Conservation (phyloP, 345 rosid genomes). For the Hibiscus tridactylites region DNA sequence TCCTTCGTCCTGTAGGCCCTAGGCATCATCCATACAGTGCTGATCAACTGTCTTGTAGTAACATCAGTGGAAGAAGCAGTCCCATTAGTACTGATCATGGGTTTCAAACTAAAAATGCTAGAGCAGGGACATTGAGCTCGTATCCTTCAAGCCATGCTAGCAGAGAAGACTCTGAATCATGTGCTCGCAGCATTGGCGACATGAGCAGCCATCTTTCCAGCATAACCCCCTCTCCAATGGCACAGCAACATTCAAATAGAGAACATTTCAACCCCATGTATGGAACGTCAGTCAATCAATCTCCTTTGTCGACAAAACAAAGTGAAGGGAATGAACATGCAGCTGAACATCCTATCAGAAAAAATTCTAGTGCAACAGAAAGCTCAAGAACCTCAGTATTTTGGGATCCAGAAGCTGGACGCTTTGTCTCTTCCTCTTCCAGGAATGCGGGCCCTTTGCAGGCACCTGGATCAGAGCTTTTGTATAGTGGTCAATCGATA, state of each 20-base stretch:
- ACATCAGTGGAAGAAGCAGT: conserved; percentile 69
- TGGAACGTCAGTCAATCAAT: conserved; percentile 48
- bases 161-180: conserved; percentile 50
- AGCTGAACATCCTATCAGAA: conserved; percentile 28
- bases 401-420: conserved; percentile 90
- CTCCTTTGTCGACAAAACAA: conserved; percentile 41
- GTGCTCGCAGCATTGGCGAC: conserved; percentile 46
- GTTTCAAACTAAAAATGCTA: conserved; percentile 23
- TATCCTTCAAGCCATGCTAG: conserved; percentile 60
- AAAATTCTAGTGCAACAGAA: conserved; percentile 27
- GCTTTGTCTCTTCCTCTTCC: conserved; percentile 56
- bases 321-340: conserved; percentile 26
- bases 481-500: conserved; percentile 49
- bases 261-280: conserved; percentile 75
- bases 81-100: conserved; percentile 53
- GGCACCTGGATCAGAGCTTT: conserved; percentile 46
- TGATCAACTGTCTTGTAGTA: conserved; percentile 53
- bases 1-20: conserved; percentile 61
- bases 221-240: conserved; percentile 33
- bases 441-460: conserved; percentile 23
- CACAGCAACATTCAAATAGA: conserved; percentile 32
- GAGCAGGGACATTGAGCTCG: conserved; percentile 36
- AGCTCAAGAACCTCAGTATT: conserved; percentile 46
- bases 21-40: conserved; percentile 42
- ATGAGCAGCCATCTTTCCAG: conserved; percentile 47